These are phyloP conservation scores for Aspergillus quadricinctus DNA, from an alignment of 2,329 filamentous ascomycete species.

Conservation along the genomic window DNA sequence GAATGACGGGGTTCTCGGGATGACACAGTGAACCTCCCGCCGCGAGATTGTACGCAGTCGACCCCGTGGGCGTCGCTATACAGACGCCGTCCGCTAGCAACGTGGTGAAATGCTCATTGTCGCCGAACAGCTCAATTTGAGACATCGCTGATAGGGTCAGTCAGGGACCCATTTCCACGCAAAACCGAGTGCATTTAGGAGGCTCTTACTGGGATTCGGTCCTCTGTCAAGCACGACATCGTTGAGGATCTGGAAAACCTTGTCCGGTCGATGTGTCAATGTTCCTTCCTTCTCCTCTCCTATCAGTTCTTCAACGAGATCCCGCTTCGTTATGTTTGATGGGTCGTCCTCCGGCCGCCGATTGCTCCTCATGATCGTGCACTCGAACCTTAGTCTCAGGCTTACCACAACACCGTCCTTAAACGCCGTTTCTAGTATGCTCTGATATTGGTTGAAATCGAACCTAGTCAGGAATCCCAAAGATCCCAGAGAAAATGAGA, in stretches of 20 bases:
- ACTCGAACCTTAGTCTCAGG: slow-evolving; percentile 83
- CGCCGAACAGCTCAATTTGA: slow-evolving; percentile 84
- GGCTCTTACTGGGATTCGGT: slow-evolving; percentile 73
- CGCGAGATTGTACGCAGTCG: slow-evolving; percentile 91
- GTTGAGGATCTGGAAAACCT: slow-evolving; percentile 86
- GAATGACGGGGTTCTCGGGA: slow-evolving; percentile 92
- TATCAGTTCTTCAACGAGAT: slow-evolving; percentile 85
- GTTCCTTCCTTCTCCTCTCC: slow-evolving; percentile 80
- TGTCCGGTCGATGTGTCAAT: slow-evolving; percentile 78
- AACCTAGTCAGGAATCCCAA: slow-evolving; percentile 96
- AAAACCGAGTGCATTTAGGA: not conserved
- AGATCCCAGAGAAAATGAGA: slow-evolving; percentile 87
- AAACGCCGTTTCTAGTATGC: slow-evolving; percentile 68
- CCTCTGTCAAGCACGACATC: slow-evolving; percentile 95
- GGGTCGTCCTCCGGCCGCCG: slow-evolving; percentile 26
- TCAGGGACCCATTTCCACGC: not conserved
- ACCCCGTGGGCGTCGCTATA: slow-evolving; percentile 89
- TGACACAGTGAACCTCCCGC: slow-evolving; percentile 94
- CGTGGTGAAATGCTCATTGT: slow-evolving; percentile 92
- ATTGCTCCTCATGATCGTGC: slow-evolving; percentile 75
- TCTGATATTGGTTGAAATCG: slow-evolving; percentile 72
- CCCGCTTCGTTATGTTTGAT: slow-evolving; percentile 45
- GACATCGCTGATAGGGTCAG: slow-evolving; percentile 67
- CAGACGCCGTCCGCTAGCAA: slow-evolving; percentile 90
- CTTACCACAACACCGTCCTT: slow-evolving; percentile 82